Evolutionary conservation across 2,329 filamentous ascomycete species (phyloP).

Genomic region (Didymella glomerata): DNA sequence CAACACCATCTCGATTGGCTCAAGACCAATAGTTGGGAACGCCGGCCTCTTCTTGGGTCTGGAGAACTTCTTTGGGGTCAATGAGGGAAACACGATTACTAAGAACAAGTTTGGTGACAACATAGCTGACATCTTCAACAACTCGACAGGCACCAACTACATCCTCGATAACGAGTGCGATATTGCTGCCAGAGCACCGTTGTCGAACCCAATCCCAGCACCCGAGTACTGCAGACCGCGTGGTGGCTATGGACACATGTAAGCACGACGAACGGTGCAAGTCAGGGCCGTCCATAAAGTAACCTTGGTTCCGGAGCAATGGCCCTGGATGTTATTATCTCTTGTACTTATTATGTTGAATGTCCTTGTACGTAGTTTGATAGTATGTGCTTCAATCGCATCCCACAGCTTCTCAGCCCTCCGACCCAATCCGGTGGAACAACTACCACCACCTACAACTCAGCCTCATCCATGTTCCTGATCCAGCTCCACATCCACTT

Average conservation of each 20-base stretch:
- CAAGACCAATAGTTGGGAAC: not conserved
- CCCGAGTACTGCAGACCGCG: constrained; percentile 6
- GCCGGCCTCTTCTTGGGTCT: not conserved
- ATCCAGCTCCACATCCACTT: constrained; percentile 56
- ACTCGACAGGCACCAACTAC: not conserved
- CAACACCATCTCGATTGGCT: constrained; percentile 19
- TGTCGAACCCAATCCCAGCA: not conserved
- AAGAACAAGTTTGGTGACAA: constrained; percentile 4
- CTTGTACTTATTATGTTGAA: not conserved
- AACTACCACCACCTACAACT: constrained; percentile 31
- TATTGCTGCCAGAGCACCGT: not conserved
- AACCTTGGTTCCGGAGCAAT: not conserved
- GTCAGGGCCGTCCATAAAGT: not conserved
- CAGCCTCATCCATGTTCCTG: constrained; percentile 57
- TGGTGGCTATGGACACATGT: not conserved
- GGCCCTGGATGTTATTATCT: not conserved
- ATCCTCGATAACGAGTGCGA: constrained; percentile 6
- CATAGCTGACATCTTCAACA: constrained; percentile 5
- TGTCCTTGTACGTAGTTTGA: not conserved
- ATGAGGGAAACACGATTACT: constrained; percentile 1
- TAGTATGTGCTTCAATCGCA: not conserved
- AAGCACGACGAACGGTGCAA: not conserved
- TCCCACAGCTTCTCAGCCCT: not conserved
- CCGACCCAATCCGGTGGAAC: not conserved
- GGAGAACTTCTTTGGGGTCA: not conserved